Percentiles rank a stretch among this genome's conserved stretches.
These are phyloP conservation scores for Globisporangium cystogenes DNA, from an alignment of 352 stramenopile genomes.

Conservation along the genomic window DNA sequence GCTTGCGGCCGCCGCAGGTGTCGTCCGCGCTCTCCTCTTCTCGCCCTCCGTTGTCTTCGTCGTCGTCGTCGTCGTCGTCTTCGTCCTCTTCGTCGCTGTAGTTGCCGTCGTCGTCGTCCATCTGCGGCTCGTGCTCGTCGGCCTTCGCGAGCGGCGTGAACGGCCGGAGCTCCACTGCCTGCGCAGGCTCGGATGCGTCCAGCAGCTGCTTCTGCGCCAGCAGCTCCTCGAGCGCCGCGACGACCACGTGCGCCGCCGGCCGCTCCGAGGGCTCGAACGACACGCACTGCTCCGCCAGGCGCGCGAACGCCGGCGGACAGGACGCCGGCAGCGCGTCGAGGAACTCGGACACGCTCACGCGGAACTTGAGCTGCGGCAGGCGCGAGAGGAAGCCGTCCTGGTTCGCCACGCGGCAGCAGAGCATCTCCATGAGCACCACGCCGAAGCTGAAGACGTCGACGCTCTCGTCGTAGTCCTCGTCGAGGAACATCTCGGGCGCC, in stretches of 20 bases:
- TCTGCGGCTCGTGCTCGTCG: conserved; percentile 50
- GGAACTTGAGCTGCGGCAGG: conserved; percentile 81
- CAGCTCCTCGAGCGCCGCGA: conserved; percentile 36
- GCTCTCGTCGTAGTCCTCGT: conserved; percentile 82
- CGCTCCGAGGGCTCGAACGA: conserved; percentile 72
- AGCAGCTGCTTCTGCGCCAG: conserved; percentile 25
- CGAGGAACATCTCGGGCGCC: conserved; percentile 79
- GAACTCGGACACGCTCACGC: conserved; percentile 58
- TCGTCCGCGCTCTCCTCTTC: conserved; percentile 28
- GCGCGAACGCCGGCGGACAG: conserved; percentile 52
- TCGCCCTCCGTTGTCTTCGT: no score
- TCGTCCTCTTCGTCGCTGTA: conserved; percentile 45
- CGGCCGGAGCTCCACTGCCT: conserved; percentile 40
- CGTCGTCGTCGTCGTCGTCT: conserved; percentile 46
- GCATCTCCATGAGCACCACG: conserved; percentile 83
- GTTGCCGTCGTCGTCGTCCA: conserved; percentile 41
- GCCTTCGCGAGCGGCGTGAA: conserved; percentile 37
- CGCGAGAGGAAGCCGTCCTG: conserved; percentile 76
- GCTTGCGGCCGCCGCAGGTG: conserved; percentile 13
- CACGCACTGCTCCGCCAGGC: conserved; percentile 64
- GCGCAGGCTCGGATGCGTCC: background rate
- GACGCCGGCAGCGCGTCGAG: conserved; percentile 47
- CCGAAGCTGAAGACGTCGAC: conserved; percentile 85
- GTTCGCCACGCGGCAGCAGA: conserved; percentile 79
- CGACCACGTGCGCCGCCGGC: conserved; percentile 39